Conservation (phyloP, 2,329 filamentous ascomycete genomes). For the Paecilomyces variotii region DNA sequence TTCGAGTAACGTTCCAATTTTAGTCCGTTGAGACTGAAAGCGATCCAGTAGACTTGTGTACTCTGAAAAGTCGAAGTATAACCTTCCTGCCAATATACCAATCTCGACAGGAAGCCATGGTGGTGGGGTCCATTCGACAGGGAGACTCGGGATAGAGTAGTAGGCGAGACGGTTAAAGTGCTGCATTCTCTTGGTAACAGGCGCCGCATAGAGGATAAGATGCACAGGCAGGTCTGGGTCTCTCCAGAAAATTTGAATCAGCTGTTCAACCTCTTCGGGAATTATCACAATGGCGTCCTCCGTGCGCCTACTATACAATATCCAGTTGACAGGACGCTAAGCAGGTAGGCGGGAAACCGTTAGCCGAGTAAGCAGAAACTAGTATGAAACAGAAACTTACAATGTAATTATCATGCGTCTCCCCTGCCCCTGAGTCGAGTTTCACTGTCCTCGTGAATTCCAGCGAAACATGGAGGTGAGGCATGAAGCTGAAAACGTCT, state of each 20-base stretch:
- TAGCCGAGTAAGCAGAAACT: neutral
- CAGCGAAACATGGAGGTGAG: constrained; percentile 31
- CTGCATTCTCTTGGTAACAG: constrained; percentile 53
- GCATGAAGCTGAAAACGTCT: constrained; percentile 4
- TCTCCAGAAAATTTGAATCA: constrained; percentile 31
- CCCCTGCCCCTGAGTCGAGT: constrained; percentile 9
- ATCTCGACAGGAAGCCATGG: constrained; percentile 51
- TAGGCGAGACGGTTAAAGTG: constrained; percentile 49
- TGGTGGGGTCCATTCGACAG: constrained; percentile 36
- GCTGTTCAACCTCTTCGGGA: constrained; percentile 53
- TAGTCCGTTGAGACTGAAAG: constrained; percentile 5
- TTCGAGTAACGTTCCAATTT: neutral
- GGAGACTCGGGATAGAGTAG: constrained; percentile 44
- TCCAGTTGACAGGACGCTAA: constrained; percentile 50
- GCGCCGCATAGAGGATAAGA: constrained; percentile 52
- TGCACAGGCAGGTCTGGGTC: constrained; percentile 21
- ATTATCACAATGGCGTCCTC: constrained; percentile 48
- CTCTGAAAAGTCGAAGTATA: constrained; percentile 41
- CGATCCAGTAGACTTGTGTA: constrained; percentile 7
- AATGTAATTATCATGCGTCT: constrained; percentile 37
- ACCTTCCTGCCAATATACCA: constrained; percentile 51
- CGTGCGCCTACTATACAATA: constrained; percentile 31
- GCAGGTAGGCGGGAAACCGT: constrained; percentile 14
- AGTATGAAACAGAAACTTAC: neutral
- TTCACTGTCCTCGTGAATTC: constrained; percentile 46